phyloP scores from a whole-genome alignment of 805 yeast genomes.

The Yamadazyma kitorensis region DNA sequence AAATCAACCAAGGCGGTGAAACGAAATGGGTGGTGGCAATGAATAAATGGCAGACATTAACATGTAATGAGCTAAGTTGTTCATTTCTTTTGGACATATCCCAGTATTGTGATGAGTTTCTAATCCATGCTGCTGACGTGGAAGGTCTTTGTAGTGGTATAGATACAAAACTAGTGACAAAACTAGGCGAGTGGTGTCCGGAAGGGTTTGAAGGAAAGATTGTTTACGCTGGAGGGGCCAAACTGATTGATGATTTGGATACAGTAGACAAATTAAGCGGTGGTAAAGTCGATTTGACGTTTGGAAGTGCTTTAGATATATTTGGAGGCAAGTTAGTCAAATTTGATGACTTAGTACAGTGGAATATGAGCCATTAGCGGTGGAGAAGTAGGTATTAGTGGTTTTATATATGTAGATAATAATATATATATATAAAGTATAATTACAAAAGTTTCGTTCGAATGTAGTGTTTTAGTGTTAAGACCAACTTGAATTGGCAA shows the following conservation, averaged over 20 bases:
- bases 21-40: slow-evolving; percentile 89
- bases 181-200: slow-evolving; percentile 76
- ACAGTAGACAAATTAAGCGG: slow-evolving; percentile 64
- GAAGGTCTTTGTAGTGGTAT: slow-evolving; percentile 95
- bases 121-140: slow-evolving; percentile 97
- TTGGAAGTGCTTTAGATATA: slow-evolving; percentile 89
- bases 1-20: slow-evolving; percentile 19
- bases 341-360: slow-evolving; percentile 68
- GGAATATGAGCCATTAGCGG: slow-evolving; percentile 66
- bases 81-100: slow-evolving; percentile 55
- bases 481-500: slow-evolving; percentile 34
- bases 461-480: slow-evolving; percentile 6
- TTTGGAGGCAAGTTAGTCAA: slow-evolving; percentile 86
- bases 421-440: slow-evolving; percentile 1
- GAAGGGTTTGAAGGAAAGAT: slow-evolving; percentile 56
- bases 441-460: slow-evolving; percentile 1
- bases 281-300: slow-evolving; percentile 89
- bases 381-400: background rate
- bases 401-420: background rate
- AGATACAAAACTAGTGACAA: slow-evolving; percentile 70
- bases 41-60: slow-evolving; percentile 94
- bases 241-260: slow-evolving; percentile 62
- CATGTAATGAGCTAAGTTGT: slow-evolving; percentile 55
- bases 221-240: slow-evolving; percentile 98
- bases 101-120: slow-evolving; percentile 75